These are phyloP conservation scores for Flaveria bidentis DNA, from an alignment of 129 eudicot species.

Conservation along the genomic window DNA sequence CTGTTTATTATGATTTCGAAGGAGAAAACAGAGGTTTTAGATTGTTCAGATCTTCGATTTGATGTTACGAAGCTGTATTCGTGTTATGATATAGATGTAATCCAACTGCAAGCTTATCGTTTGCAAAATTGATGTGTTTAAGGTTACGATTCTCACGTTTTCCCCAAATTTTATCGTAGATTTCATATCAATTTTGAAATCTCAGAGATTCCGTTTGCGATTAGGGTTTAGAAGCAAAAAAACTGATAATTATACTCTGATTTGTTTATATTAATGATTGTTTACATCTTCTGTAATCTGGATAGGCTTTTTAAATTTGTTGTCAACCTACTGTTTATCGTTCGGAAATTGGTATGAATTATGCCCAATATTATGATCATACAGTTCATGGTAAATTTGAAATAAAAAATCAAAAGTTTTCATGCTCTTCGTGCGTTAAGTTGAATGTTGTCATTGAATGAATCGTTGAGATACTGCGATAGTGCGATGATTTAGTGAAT, in stretches of 20 bases:
- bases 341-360: slow-evolving; percentile 13
- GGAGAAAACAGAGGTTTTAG: slow-evolving; percentile 3
- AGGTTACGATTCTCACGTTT: background rate
- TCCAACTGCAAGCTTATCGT: background rate
- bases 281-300: background rate
- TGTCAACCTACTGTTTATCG: slow-evolving; percentile 2
- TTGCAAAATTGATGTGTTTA: background rate
- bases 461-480: background rate
- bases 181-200: background rate
- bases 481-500: background rate
- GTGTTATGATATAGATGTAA: background rate
- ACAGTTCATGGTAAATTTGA: background rate
- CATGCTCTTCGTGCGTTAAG: background rate
- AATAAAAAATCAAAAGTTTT: background rate
- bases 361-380: slow-evolving; percentile 5
- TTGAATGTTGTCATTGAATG: background rate
- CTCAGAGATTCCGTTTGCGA: background rate
- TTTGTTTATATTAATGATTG: slow-evolving; percentile 22
- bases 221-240: slow-evolving; percentile 15
- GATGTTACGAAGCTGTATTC: background rate
- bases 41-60: slow-evolving; percentile 15
- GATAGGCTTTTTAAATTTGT: background rate
- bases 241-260: background rate
- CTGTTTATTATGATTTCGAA: slow-evolving; percentile 4
- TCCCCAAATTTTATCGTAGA: background rate